These are phyloP conservation scores for Pseudogymnoascus sp. DNA, from an alignment of 2,329 filamentous ascomycete species.

Conservation along the genomic window DNA sequence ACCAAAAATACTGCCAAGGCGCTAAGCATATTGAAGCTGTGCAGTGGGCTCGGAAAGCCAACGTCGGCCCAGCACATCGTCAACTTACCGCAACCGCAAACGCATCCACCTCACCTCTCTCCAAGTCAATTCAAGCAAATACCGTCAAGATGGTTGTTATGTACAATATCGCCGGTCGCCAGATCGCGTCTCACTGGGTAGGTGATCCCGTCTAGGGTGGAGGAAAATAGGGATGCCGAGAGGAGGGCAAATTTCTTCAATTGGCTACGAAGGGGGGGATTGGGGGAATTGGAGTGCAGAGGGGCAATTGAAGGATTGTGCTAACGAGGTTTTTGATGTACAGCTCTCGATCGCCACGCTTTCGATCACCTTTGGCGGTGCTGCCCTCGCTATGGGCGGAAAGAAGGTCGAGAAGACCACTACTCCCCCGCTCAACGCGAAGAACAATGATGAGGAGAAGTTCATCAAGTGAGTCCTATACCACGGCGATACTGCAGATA, in stretches of 20 bases:
- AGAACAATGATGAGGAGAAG: constrained; percentile 14
- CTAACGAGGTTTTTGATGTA: background rate
- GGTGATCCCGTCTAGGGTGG: background rate
- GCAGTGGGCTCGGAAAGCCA: constrained; percentile 4
- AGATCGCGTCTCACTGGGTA: constrained; percentile 14
- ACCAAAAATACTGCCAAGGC: background rate
- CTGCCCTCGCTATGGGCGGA: constrained; percentile 12
- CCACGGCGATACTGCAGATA: background rate
- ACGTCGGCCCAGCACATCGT: constrained; percentile 3
- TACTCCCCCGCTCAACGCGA: constrained; percentile 11
- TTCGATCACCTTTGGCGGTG: constrained; percentile 11
- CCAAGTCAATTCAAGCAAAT: constrained; percentile 8
- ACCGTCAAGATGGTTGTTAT: constrained; percentile 9
- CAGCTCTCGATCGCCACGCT: constrained; percentile 14
- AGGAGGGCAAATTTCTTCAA: background rate
- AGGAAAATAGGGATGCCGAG: constrained; percentile 2
- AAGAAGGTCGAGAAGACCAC: background rate
- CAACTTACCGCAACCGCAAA: constrained; percentile 3
- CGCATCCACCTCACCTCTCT: constrained; percentile 3
- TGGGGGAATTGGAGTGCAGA: background rate
- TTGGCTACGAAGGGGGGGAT: background rate
- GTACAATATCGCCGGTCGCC: constrained; percentile 13
- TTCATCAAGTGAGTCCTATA: constrained; percentile 13
- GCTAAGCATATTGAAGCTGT: constrained; percentile 14
- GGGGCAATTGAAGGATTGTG: background rate